Conservation (phyloP, 2,329 filamentous ascomycete genomes). For the Aspergillus proliferans region DNA sequence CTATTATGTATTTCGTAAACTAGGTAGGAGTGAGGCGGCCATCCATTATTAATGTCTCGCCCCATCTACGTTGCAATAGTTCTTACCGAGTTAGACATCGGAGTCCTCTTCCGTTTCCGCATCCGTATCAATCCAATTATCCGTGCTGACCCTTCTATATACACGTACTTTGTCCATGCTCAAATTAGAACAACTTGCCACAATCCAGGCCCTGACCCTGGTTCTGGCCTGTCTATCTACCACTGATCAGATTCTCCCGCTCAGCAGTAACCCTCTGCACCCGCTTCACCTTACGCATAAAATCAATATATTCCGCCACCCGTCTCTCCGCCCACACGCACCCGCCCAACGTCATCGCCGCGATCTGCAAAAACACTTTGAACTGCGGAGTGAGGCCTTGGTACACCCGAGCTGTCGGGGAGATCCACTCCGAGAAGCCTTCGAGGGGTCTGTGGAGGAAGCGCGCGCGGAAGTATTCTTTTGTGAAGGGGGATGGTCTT, state of each 20-base stretch:
- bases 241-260: conserved; percentile 4
- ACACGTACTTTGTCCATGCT: too few species aligned
- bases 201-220: too few species aligned
- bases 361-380: conserved; percentile 45
- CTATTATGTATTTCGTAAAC: too few species aligned
- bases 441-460: conserved; percentile 39
- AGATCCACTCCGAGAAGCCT: conserved; percentile 45
- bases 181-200: too few species aligned
- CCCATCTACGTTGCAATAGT: too few species aligned
- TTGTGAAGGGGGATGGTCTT: conserved; percentile 20
- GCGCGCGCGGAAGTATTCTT: conserved; percentile 24
- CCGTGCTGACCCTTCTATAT: too few species aligned
- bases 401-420: conserved; percentile 38
- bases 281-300: conserved; percentile 35
- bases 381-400: conserved; percentile 45
- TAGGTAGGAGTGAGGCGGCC: too few species aligned
- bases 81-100: not conserved
- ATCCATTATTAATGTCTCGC: too few species aligned
- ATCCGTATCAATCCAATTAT: too few species aligned
- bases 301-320: conserved; percentile 42
- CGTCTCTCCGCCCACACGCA: conserved; percentile 44
- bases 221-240: not conserved
- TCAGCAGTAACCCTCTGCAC: conserved; percentile 34
- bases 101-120: not conserved
- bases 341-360: conserved; percentile 43